phyloP scores from a whole-genome alignment of 352 stramenopile genomes.

The Phytophthora foliorum region DNA sequence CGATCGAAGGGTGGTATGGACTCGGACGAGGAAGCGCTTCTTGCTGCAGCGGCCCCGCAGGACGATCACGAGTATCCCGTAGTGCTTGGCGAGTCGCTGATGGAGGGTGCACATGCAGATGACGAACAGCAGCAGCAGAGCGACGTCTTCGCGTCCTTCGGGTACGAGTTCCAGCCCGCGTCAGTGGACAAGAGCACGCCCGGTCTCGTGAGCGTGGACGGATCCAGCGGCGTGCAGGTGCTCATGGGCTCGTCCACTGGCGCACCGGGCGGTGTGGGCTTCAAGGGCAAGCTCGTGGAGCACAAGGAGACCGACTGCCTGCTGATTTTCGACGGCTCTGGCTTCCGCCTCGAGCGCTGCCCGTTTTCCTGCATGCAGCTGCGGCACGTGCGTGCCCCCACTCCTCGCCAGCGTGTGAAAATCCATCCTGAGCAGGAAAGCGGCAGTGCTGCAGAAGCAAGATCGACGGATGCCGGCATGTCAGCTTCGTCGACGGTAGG shows the following conservation, averaged over 20 bases:
- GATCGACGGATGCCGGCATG: not conserved
- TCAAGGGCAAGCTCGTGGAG: constrained; percentile 81
- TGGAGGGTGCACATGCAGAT: constrained; percentile 2
- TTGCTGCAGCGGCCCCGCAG: constrained; percentile 15
- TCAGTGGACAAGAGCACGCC: constrained; percentile 76
- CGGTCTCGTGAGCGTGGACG: constrained; percentile 74
- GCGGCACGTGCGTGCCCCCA: constrained; percentile 67
- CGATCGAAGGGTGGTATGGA: constrained; percentile 6
- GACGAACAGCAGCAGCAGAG: constrained; percentile 16
- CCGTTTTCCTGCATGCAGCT: constrained; percentile 79
- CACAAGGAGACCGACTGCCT: constrained; percentile 89
- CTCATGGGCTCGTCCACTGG: constrained; percentile 66
- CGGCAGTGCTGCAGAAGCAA: not conserved
- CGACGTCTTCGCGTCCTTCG: constrained; percentile 65
- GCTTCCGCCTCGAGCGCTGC: constrained; percentile 77
- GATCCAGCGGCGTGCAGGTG: constrained; percentile 69
- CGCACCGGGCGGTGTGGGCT: constrained; percentile 66
- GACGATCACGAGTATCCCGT: constrained; percentile 73
- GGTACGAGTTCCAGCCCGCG: constrained; percentile 88
- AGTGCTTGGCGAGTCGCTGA: constrained; percentile 58
- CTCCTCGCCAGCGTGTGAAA: constrained; percentile 28
- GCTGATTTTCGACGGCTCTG: constrained; percentile 78
- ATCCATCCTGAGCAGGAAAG: constrained; percentile 16
- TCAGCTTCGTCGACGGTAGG: not conserved
- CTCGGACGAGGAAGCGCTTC: constrained; percentile 9